These are phyloP conservation scores for Adiantum capillusveneris DNA, from an alignment of 75 land plant species.

Conservation along the genomic window DNA sequence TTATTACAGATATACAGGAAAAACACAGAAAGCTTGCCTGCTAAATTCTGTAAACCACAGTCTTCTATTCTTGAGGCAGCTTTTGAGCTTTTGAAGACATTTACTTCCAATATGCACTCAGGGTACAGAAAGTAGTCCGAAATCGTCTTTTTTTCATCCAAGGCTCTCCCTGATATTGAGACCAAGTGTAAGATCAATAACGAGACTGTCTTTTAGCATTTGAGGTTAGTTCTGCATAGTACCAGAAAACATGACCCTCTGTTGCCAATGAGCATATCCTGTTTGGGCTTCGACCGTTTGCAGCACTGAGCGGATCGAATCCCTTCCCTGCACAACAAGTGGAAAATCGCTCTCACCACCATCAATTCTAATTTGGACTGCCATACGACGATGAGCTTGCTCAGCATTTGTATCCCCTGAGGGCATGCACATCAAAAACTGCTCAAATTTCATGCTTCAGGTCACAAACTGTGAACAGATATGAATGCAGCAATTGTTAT, in stretches of 20 bases:
- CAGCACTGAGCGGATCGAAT: slow-evolving; percentile 19
- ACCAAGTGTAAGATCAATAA: neutral
- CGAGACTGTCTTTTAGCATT: neutral
- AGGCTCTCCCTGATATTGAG: slow-evolving; percentile 22
- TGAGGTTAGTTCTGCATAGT: neutral
- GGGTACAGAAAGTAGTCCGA: slow-evolving; percentile 41
- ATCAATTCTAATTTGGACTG: slow-evolving; percentile 21
- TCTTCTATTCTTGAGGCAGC: neutral
- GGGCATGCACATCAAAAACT: neutral
- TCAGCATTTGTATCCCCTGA: slow-evolving; percentile 40
- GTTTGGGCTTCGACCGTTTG: slow-evolving; percentile 31
- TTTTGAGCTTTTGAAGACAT: slow-evolving; percentile 25
- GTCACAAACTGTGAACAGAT: slow-evolving; percentile 1
- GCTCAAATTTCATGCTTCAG: no score
- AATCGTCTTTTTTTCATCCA: slow-evolving; percentile 40
- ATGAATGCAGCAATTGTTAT: neutral
- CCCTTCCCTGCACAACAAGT: slow-evolving; percentile 32
- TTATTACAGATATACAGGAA: no score
- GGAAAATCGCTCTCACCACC: slow-evolving; percentile 21
- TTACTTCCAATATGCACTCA: slow-evolving; percentile 29
- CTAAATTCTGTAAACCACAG: neutral
- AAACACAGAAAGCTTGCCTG: slow-evolving; percentile 3
- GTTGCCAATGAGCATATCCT: slow-evolving; percentile 40
- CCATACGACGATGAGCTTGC: slow-evolving; percentile 41
- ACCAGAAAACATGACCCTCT: slow-evolving; percentile 42